phyloP scores from a whole-genome alignment of 257 asterid genomes.

The Coffea canephora region DNA sequence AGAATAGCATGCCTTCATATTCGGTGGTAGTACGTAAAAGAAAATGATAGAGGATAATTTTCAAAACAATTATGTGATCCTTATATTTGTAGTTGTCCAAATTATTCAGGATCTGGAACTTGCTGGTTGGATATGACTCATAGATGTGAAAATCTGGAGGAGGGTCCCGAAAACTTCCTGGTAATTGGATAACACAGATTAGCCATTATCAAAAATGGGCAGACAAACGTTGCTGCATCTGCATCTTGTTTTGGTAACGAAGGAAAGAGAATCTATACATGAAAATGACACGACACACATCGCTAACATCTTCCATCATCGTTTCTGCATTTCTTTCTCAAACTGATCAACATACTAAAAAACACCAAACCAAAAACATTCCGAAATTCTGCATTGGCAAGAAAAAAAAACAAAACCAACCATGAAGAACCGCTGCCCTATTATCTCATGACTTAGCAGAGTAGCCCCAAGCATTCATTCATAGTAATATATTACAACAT shows the following conservation, averaged over 20 bases:
- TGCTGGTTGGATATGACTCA: background rate
- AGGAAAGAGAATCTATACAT: conserved; percentile 13
- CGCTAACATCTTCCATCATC: background rate
- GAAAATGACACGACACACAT: background rate
- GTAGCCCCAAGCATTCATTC: conserved; percentile 2
- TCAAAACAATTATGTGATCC: background rate
- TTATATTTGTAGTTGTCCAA: background rate
- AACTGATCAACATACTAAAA: background rate
- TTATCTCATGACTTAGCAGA: background rate
- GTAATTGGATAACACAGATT: background rate
- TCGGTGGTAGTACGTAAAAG: no score
- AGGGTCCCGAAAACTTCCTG: background rate
- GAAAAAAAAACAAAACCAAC: no score
- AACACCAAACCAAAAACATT: background rate
- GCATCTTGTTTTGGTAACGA: conserved; percentile 8
- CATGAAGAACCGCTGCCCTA: background rate
- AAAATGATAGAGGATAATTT: background rate
- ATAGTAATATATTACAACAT: background rate
- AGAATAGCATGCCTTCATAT: background rate
- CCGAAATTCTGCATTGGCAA: background rate
- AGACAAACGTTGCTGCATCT: conserved; percentile 23
- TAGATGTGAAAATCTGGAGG: background rate
- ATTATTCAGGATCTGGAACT: background rate
- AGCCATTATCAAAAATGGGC: conserved; percentile 6
- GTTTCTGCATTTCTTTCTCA: background rate